Conservation (phyloP, 768 basidiomycete genomes). For the Trametes elegans region DNA sequence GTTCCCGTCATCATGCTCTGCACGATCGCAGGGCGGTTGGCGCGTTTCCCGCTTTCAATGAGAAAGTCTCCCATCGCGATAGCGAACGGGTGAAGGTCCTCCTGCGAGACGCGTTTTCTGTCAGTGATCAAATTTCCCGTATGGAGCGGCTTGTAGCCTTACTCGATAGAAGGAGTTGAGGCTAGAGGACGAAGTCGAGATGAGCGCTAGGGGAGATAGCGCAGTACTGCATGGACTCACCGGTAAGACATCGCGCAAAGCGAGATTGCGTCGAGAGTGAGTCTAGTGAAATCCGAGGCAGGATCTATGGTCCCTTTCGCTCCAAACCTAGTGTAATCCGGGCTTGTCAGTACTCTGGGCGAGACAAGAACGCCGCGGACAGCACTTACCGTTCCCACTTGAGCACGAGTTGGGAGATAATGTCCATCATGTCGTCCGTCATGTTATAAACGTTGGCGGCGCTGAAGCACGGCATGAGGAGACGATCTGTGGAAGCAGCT, state of each 20-base stretch:
- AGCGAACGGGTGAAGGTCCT: constrained; percentile 38
- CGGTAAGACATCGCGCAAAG: constrained; percentile 44
- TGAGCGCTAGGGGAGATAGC: background rate
- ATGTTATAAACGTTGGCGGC: constrained; percentile 40
- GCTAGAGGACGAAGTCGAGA: constrained; percentile 19
- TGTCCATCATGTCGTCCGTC: constrained; percentile 48
- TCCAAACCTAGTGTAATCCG: constrained; percentile 38
- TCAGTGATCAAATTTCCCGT: too few species aligned
- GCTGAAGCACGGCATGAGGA: constrained; percentile 43
- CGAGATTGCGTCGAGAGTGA: constrained; percentile 46
- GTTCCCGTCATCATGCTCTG: constrained; percentile 36
- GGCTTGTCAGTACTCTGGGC: background rate
- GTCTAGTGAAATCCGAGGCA: constrained; percentile 44
- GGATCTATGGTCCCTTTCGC: constrained; percentile 40
- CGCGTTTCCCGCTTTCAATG: constrained; percentile 35
- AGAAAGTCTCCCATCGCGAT: constrained; percentile 43
- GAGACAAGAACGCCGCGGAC: background rate
- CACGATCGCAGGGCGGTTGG: constrained; percentile 35
- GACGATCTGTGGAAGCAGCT: constrained; percentile 30
- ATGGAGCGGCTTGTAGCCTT: background rate
- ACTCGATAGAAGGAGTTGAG: constrained; percentile 48
- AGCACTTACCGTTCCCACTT: constrained; percentile 42
- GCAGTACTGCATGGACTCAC: constrained; percentile 18
- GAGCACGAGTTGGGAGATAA: constrained; percentile 40
- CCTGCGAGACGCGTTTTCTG: too few species aligned